Conservation (phyloP, 495 filamentous ascomycete species). For the Niebla homalea region DNA sequence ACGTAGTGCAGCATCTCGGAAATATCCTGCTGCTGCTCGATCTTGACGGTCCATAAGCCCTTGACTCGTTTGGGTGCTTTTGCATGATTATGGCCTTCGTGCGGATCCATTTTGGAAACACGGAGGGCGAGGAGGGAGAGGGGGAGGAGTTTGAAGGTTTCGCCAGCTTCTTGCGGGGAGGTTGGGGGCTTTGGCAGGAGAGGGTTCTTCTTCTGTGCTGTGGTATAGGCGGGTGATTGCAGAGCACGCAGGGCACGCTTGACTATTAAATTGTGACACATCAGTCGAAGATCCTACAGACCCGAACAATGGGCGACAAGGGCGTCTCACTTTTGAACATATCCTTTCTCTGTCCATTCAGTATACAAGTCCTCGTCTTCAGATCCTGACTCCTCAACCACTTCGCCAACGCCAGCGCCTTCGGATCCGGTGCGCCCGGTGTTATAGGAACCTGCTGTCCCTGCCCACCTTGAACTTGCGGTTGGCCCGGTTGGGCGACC, state of each 20-base stretch:
- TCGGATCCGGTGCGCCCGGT: slow-evolving; percentile 65
- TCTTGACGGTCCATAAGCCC: slow-evolving; percentile 89
- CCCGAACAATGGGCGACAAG: background rate
- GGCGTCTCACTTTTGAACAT: slow-evolving; percentile 72
- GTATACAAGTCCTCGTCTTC: slow-evolving; percentile 82
- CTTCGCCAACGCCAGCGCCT: slow-evolving; percentile 77
- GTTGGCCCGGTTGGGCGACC: slow-evolving; percentile 20
- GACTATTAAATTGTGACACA: slow-evolving; percentile 37
- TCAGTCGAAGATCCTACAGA: too few species aligned
- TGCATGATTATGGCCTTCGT: slow-evolving; percentile 57
- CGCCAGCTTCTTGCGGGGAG: slow-evolving; percentile 61
- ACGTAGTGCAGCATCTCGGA: slow-evolving; percentile 85
- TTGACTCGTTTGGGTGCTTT: slow-evolving; percentile 81
- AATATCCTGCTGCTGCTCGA: slow-evolving; percentile 94
- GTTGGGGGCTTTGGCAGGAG: slow-evolving; percentile 69
- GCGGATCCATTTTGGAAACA: slow-evolving; percentile 69
- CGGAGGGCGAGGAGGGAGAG: slow-evolving; percentile 90
- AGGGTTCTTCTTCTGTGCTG: slow-evolving; percentile 73
- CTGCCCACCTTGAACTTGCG: slow-evolving; percentile 19
- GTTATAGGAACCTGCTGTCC: slow-evolving; percentile 39
- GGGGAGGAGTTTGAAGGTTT: slow-evolving; percentile 89
- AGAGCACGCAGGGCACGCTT: slow-evolving; percentile 94
- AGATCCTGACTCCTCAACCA: slow-evolving; percentile 76
- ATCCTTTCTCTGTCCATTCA: slow-evolving; percentile 94
- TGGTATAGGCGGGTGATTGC: slow-evolving; percentile 73